Evolutionary conservation across 768 basidiomycete genomes (phyloP), one percentile per base, ranked within the genome.

Genomic region (Plicaturopsis crispa): DNA sequence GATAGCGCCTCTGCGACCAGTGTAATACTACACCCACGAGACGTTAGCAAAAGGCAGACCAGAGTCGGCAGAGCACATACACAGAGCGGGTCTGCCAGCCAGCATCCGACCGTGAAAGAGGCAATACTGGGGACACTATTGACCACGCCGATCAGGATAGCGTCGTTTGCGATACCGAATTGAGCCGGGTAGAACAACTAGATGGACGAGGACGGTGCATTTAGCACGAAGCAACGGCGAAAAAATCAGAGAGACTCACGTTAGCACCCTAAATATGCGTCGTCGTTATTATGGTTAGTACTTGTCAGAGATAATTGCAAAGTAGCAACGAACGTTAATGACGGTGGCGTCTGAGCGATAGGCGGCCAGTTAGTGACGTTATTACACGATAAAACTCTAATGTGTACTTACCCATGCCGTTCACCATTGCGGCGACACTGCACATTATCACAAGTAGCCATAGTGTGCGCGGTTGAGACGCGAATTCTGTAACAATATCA

Each of bases 361-460:
- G n/a, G n/a, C n/a, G n/a, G n/a, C n/a, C n/a, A n/a, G n/a, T n/a
- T n/a, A n/a, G n/a, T n/a, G n/a, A n/a, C n/a, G n/a, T n/a, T n/a
- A n/a, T 55, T 20, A 59, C 62, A 31, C 82, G 74, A 39, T 70
- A 69, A 42, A 84, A 75, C 46, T 78, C 74, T 0, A 33, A n/a
- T 0, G 77, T 67, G 49, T 72, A 82, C n/a, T n/a, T n/a, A n/a
- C n/a, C n/a, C n/a, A n/a, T n/a, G n/a, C 66, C 84, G 67, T 89
- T 84, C 13, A 87, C 84, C 35, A 80, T 82, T 3, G 86, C 87
- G 1, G 82, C 83, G 33, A 89, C 56, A 12, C 80, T 82, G 46
- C 84, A 78, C 35, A 78, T 57, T 32, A 75, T 48, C 20, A 75
- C 72, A 26, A 74, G 56, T n/a, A n/a, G n/a, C n/a, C n/a, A n/a